Conservation (phyloP, 2,329 filamentous ascomycete species). For the Aspergillus sp. region DNA sequence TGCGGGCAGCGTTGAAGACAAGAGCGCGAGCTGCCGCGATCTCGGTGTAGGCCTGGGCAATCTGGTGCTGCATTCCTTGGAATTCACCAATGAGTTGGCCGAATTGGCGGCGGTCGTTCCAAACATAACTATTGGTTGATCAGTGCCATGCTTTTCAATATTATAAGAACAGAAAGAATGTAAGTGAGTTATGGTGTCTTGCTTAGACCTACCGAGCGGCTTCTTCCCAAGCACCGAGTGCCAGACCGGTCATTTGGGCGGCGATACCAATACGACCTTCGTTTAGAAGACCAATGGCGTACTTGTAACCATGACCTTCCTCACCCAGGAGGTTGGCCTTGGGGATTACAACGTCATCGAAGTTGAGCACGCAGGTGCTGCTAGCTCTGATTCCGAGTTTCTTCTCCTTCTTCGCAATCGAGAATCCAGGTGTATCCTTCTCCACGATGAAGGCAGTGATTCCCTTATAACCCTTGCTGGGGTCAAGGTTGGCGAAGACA, state of each 20-base stretch:
- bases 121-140: constrained; percentile 68
- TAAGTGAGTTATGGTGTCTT: too few species aligned
- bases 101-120: constrained; percentile 98
- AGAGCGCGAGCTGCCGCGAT: constrained; percentile 87
- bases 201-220: constrained; percentile 64
- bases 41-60: constrained; percentile 93
- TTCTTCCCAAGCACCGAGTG: constrained; percentile 92
- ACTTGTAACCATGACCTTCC: constrained; percentile 94
- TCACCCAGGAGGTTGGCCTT: constrained; percentile 84
- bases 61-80: constrained; percentile 99
- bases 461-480: constrained; percentile 89
- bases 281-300: constrained; percentile 90
- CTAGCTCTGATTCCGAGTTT: constrained; percentile 96
- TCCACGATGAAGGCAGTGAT: constrained; percentile 96
- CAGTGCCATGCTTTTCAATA: background rate
- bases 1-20: constrained; percentile 92
- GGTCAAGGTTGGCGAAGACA: constrained; percentile 95
- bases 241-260: constrained; percentile 96
- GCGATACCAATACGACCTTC: constrained; percentile 97
- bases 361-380: constrained; percentile 95
- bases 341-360: constrained; percentile 92
- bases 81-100: constrained; percentile 91
- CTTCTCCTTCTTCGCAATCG: constrained; percentile 99
- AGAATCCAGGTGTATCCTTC: constrained; percentile 85
- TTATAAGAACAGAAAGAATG: background rate